Evolutionary conservation across 2,329 filamentous ascomycete genomes (phyloP).

Genomic region (Plenodomus biglobosus): DNA sequence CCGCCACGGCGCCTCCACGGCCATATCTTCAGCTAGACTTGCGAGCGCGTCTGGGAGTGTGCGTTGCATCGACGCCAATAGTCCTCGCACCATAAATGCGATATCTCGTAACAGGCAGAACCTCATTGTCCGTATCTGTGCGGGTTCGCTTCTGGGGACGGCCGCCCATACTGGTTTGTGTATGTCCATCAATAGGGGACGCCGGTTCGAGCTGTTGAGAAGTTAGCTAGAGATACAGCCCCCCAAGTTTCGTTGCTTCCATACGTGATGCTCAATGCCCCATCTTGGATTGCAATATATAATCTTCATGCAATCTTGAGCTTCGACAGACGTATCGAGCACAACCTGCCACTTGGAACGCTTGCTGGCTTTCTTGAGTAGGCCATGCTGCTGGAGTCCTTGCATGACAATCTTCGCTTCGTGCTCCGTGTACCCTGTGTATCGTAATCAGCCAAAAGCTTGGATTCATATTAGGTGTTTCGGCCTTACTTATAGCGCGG

Average conservation of each 20-base stretch:
- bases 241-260: background rate
- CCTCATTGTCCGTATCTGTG: background rate
- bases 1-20: background rate
- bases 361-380: background rate
- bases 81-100: background rate
- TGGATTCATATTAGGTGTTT: background rate
- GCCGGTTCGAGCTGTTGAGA: background rate
- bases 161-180: background rate
- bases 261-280: slow-evolving; percentile 1
- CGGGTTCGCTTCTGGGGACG: background rate
- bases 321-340: background rate
- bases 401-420: background rate
- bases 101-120: background rate
- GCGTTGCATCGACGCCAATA: background rate
- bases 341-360: background rate
- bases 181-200: background rate
- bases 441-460: background rate
- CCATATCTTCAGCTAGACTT: background rate
- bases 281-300: slow-evolving; percentile 1
- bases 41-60: background rate
- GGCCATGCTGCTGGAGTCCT: background rate
- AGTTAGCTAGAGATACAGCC: background rate
- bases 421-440: background rate
- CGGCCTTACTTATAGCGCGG: background rate
- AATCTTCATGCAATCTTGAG: background rate